Conservation (phyloP, 2,329 filamentous ascomycete species). For the Colletotrichum graminicola region DNA sequence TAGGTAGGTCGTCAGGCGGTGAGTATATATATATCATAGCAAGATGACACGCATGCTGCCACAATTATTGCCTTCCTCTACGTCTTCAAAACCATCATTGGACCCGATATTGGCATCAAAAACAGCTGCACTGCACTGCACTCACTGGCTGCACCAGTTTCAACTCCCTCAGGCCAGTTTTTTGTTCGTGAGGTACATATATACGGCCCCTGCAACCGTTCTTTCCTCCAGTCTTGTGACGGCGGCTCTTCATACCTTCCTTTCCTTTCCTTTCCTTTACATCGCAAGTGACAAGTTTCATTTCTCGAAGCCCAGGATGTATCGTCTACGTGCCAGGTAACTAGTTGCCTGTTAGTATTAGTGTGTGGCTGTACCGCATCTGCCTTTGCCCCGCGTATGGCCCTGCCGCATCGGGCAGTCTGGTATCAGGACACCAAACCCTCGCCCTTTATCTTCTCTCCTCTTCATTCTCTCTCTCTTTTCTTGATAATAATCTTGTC, state of each 20-base stretch:
- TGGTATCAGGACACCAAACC: neutral
- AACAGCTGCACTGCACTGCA: neutral
- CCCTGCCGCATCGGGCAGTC: neutral
- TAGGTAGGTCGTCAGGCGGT: neutral
- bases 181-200: neutral
- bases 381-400: neutral
- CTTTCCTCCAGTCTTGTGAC: no score
- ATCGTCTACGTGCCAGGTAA: neutral
- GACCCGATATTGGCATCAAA: neutral
- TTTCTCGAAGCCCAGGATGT: neutral
- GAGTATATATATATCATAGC: neutral
- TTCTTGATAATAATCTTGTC: neutral
- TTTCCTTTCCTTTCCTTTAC: neutral
- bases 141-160: no score
- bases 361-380: conserved; percentile 12
- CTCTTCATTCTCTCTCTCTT: no score
- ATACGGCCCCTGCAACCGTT: neutral
- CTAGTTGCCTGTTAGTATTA: no score
- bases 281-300: neutral
- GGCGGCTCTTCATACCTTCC: neutral
- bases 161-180: neutral
- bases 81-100: neutral
- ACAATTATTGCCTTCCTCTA: neutral
- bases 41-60: neutral
- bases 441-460: neutral